Conservation (phyloP, 768 basidiomycete species). For the Boletus patriciae region DNA sequence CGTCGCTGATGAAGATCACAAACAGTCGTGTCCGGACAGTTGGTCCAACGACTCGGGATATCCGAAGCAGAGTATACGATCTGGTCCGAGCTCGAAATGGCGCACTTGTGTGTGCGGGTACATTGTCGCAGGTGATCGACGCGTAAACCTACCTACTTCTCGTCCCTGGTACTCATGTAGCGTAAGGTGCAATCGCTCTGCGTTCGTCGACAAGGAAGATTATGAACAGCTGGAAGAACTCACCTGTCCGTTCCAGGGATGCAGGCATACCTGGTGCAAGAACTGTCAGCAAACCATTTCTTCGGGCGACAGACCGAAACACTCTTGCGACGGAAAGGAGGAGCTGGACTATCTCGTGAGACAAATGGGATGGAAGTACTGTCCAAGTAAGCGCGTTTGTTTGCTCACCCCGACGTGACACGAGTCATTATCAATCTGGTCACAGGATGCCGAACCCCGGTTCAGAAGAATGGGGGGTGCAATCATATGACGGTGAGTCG, state of each 20-base stretch:
- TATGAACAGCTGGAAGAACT: conserved; percentile 42
- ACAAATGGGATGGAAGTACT: conserved; percentile 59
- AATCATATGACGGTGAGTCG: conserved; percentile 59
- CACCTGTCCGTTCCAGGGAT: conserved; percentile 50
- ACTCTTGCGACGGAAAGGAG: conserved; percentile 57
- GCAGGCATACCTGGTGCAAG: conserved; percentile 60
- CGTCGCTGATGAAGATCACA: not conserved
- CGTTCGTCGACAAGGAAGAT: conserved; percentile 52
- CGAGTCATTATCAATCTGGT: not conserved
- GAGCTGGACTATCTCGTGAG: conserved; percentile 53
- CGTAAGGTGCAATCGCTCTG: conserved; percentile 48
- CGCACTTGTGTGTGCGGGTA: conserved; percentile 40
- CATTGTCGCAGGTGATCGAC: conserved; percentile 49
- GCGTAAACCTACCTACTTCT: not conserved
- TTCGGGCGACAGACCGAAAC: conserved; percentile 34
- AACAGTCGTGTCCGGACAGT: conserved; percentile 38
- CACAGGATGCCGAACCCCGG: conserved; percentile 44
- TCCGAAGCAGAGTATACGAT: conserved; percentile 40
- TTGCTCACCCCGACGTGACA: not conserved
- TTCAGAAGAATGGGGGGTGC: conserved; percentile 54
- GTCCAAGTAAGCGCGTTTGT: conserved; percentile 45
- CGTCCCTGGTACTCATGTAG: not conserved
- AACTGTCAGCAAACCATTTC: conserved; percentile 45
- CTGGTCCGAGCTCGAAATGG: conserved; percentile 48
- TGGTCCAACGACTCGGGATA: conserved; percentile 44